Evolutionary conservation across 2,329 filamentous ascomycete species (phyloP), one percentile per base, ranked within the genome.

Genomic region (Fusarium illudens): DNA sequence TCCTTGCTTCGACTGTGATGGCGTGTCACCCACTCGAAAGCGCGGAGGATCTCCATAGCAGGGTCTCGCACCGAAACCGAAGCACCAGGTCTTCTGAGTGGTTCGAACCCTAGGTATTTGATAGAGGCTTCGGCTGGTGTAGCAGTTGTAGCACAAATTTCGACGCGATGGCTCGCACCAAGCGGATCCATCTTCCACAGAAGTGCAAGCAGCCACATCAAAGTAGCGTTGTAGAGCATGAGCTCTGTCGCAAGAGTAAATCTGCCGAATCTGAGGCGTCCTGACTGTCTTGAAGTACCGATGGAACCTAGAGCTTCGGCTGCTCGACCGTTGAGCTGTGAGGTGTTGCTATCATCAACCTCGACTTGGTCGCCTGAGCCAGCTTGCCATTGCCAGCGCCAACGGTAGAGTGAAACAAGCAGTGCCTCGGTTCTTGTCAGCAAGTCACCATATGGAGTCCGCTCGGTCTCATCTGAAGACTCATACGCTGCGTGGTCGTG

Each of bases 141-240:
- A 2, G 48, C 30, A n/a, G 48, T 22, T 22, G 29, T 22, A 11
- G 48, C 48, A 5, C 56, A 62, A 4, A n/a, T n/a, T 33, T 65
- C 61, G 10, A 69, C 67, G 15, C 61, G 54, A 0, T 8, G 27
- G 1, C 33, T 58, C 2, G 66, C 61, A 15, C 64, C 48, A 4
- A 65, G 19, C 11, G 64, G 66, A 19, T 69, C 64, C 33, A 67
- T 39, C 56, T 67, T 69, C 66, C 66, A 69, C 5, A 69, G 48
- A 1, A 69, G 55, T 2, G 66, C 66, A 17, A 69, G 51, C 8
- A 67, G 58, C 66, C 66, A 69, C 66, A 69, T 69, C 10, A 67
- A 37, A 2, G 64, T 58, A 2, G 66, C 66, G 7, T 69, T 69
- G 37, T 67, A 69, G 15, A 69, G 52, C 66, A 69, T 69, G 4